Percentiles rank a stretch among this genome's conserved stretches.
These are phyloP conservation scores for Aspergillus ostianus DNA, from an alignment of 495 filamentous ascomycete genomes.

Conservation along the genomic window DNA sequence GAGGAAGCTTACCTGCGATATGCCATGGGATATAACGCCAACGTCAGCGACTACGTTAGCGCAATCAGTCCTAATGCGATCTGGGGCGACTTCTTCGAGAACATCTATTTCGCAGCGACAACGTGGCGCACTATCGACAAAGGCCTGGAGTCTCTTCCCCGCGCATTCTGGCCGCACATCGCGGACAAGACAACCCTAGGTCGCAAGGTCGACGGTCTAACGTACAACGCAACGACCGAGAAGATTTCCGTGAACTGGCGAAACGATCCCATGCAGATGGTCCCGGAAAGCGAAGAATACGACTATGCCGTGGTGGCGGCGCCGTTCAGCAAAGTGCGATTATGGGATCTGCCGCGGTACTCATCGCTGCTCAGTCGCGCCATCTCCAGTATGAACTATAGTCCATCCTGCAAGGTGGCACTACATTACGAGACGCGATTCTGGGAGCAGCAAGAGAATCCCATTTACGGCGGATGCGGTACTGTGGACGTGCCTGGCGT, in stretches of 20 bases:
- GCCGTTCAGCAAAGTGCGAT: constrained; percentile 58
- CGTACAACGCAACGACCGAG: constrained; percentile 36
- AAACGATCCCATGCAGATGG: constrained; percentile 36
- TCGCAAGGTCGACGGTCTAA: constrained; percentile 47
- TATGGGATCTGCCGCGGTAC: constrained; percentile 52
- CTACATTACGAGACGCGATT: constrained; percentile 63
- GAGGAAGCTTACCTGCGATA: constrained; percentile 62
- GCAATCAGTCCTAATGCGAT: constrained; percentile 20
- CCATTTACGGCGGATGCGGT: constrained; percentile 63
- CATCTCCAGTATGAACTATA: constrained; percentile 58
- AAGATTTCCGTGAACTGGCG: constrained; percentile 51
- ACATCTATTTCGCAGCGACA: constrained; percentile 58
- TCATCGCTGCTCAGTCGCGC: constrained; percentile 54
- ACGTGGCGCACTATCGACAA: constrained; percentile 66
- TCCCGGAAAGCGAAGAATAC: constrained; percentile 49
- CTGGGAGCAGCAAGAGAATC: constrained; percentile 62
- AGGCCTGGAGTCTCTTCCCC: constrained; percentile 56
- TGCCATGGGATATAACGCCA: constrained; percentile 50
- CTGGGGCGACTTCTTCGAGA: constrained; percentile 42
- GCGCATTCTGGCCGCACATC: constrained; percentile 61
- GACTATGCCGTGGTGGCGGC: constrained; percentile 65
- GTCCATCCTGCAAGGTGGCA: constrained; percentile 60
- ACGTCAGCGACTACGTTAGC: constrained; percentile 53
- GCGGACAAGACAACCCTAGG: constrained; percentile 52
- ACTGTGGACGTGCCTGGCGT: constrained; percentile 58